Evolutionary conservation across 306 rosid genomes (phyloP).

Genomic region (Inga leiocalycina): DNA sequence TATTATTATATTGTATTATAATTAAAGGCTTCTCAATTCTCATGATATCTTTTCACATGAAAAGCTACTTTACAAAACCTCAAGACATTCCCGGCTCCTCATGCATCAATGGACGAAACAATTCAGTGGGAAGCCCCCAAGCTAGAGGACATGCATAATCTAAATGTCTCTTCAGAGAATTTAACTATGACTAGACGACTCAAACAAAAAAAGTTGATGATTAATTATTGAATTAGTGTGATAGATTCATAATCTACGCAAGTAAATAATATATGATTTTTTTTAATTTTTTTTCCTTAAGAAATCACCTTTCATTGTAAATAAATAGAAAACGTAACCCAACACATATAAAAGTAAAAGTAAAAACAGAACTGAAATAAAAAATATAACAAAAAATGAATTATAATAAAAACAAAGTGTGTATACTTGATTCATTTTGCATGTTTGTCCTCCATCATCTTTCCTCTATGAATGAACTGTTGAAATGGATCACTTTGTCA

Average conservation of each 20-base stretch:
- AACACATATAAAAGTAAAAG: background rate
- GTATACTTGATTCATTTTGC: background rate
- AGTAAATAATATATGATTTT: background rate
- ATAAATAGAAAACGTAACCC: background rate
- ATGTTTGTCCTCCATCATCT: background rate
- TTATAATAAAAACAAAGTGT: background rate
- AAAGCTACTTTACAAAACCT: background rate
- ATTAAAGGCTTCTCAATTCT: constrained; percentile 30
- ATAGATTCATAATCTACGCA: background rate
- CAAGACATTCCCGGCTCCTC: background rate
- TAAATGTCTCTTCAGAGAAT: background rate
- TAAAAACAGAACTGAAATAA: background rate
- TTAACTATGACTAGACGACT: background rate
- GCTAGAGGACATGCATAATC: background rate
- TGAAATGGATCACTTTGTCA: background rate
- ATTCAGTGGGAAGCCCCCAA: background rate
- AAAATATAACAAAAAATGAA: background rate
- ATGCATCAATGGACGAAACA: constrained; percentile 13
- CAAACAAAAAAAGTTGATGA: background rate
- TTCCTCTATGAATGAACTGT: background rate
- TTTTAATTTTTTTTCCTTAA: background rate
- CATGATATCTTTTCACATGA: constrained; percentile 38
- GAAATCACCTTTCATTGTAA: background rate
- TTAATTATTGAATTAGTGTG: background rate
- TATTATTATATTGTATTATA: background rate